Base-by-base conservation (phyloP, 1,139 yeast species). In the Hanseniaspora uvarum region DNA sequence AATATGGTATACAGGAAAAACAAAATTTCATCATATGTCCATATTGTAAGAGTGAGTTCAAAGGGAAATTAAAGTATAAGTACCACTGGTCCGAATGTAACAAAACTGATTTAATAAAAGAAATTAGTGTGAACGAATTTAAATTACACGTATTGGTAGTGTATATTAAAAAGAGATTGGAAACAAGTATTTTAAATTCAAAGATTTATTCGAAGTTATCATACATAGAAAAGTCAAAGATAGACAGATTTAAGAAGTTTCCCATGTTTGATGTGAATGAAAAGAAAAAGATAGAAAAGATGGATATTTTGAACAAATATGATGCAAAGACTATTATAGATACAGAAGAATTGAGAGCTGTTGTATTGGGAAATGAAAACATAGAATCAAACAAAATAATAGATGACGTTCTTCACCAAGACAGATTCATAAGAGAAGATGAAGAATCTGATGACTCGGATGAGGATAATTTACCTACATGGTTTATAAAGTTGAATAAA, bases 401-500 rank as follows among this genome's bases (percentile, higher is more conserved):
- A 61, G 10, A 64, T 59, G 3, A 65, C 63, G 16, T 59, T 58
- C 16, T 58, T 59, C 4, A 59, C 59, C 5, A 62, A 59, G 5
- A 56, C 49, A 18, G 63, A 58, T 5, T 62, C 56, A 24, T 61
- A 56, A 2, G 59, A 59, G 47, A 49, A 8, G 62, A 63, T 30
- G 59, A 52, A 7, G 61, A 55, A 1, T 63, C 58, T 2, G 60
- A 60, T 1, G 56, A 53, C 46, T 56, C 86, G 36, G 96, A 89
- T 67, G 97, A 97, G 0, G 77, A 77, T 41, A 96, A 97, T 0
- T 87, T 92, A 39, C 98, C 98, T 1, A 80, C 75, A 56, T 92
- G 99, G 99, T 71, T 92, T 30, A 89, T 81, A 74, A 92, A 89
- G 65, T 72, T 88, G 36, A 92, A 87, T 62, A 98, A 98, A 0